Base-by-base conservation (phyloP, 2,329 filamentous ascomycete species). In the Apiospora kogelbergensis region DNA sequence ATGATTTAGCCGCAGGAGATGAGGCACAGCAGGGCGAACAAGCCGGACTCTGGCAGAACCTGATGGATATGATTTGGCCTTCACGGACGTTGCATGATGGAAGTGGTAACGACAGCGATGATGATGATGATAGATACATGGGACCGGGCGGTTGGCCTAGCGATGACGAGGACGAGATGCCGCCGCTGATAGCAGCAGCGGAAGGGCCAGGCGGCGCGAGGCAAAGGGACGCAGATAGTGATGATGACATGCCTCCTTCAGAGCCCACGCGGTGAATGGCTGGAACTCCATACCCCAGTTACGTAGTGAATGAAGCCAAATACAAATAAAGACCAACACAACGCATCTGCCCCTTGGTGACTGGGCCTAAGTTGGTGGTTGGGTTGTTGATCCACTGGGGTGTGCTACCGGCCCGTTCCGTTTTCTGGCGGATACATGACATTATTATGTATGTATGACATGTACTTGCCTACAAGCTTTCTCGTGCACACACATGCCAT, bases 181-280 rank as follows among this genome's bases (percentile, higher is more conserved):
- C 68, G 24, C 10, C 44, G 6, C 37, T 66, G 45, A 33, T 41
- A 41, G 20, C 48, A 66, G 42, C 41, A 11, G 64, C 30, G 10
- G 45, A 26, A 45, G 63, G 3, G 20, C n/a, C 15, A n/a, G 40
- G 20, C n/a, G 42, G 37, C 42, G 37, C 40, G 17, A 65, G 63
- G 9, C 53, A 60, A 20, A 60, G 37, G 63, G 63, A 45, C 17
- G n/a, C 26, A 33, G 37, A 65, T 3, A 26, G 41, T 30, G 63
- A 65, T 44, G 72, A 75, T 33, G 75, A 76, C 24, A 65, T 72
- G 67, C 74, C 74, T 42, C 69, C 66, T 20, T 71, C 26, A 20
- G 42, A 60, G 30, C 53, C 53, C 30, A 9, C 30, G 30, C 53
- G 53, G 13, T 60, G 30, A 60, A 30, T 11, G 26, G 30, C 20